A percentile compares a stretch with the other conserved stretches of the same genome.
phyloP scores from a whole-genome alignment of 1,284 basidiomycete genomes.

The Ustilago trichophora region DNA sequence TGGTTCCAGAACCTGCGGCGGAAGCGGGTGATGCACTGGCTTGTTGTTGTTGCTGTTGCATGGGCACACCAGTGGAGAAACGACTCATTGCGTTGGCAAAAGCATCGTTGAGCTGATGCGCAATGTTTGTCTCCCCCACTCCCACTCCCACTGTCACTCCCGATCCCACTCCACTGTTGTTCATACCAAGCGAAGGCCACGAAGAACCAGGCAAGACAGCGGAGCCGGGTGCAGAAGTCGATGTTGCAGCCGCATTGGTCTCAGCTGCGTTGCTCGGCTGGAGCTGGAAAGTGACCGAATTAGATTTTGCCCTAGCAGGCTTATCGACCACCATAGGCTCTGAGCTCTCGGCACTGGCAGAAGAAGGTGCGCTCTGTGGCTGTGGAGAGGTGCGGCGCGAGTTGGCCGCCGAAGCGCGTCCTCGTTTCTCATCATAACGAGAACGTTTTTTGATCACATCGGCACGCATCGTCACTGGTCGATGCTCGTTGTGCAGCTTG shows the following conservation, averaged over 20 bases:
- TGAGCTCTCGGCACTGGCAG: not conserved
- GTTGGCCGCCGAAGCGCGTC: constrained; percentile 14
- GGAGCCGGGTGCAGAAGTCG: constrained; percentile 18
- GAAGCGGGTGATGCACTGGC: constrained; percentile 1
- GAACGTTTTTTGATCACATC: constrained; percentile 63
- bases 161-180: too few species aligned
- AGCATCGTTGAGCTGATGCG: constrained; percentile 26
- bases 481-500: constrained; percentile 59
- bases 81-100: constrained; percentile 21
- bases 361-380: constrained; percentile 16
- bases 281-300: constrained; percentile 28
- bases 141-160: too few species aligned
- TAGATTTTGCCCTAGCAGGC: constrained; percentile 18
- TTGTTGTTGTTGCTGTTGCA: constrained; percentile 5
- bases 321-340: constrained; percentile 30
- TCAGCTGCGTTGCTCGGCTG: not conserved
- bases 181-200: constrained; percentile 14
- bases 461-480: constrained; percentile 59
- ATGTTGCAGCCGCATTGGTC: not conserved
- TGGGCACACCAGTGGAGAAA: constrained; percentile 20
- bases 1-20: not conserved
- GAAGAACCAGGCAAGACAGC: constrained; percentile 1
- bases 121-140: constrained; percentile 6
- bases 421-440: constrained; percentile 56
- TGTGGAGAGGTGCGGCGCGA: constrained; percentile 39